These are phyloP conservation scores for Globisporangium nunn DNA, from an alignment of 352 stramenopile species.

Conservation along the genomic window DNA sequence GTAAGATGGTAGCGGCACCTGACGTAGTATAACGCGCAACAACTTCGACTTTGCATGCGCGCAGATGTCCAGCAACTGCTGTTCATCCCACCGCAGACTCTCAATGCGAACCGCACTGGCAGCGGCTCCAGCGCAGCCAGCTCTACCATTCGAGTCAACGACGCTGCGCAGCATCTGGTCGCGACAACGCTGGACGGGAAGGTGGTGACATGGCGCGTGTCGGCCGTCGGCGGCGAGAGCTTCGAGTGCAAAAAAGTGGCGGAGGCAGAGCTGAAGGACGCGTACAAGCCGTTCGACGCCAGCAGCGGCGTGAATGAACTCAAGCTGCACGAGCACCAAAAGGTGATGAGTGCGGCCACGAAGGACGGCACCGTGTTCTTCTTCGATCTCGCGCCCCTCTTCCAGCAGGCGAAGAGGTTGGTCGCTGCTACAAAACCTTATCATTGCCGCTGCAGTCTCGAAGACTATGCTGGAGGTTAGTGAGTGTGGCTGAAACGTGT, in stretches of 20 bases:
- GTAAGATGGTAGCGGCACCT: no score
- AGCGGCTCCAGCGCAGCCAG: conserved; percentile 18
- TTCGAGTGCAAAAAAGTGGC: conserved; percentile 48
- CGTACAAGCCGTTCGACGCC: conserved; percentile 46
- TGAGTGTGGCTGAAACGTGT: background rate
- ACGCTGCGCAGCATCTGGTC: conserved; percentile 24
- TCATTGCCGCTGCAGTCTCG: background rate
- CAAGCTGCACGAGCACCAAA: conserved; percentile 53
- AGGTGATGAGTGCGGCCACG: conserved; percentile 39
- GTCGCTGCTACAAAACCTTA: no score
- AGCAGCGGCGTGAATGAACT: conserved; percentile 53
- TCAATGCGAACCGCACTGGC: conserved; percentile 24
- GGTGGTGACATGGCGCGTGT: conserved; percentile 49
- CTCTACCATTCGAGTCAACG: conserved; percentile 7
- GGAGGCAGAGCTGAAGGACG: conserved; percentile 55
- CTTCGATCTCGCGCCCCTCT: conserved; percentile 47
- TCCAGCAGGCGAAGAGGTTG: conserved; percentile 48
- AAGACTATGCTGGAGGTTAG: background rate
- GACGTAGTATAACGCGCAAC: no score
- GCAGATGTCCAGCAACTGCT: conserved; percentile 64
- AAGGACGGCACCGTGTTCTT: conserved; percentile 70
- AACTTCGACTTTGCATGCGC: background rate
- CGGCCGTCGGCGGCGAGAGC: conserved; percentile 19
- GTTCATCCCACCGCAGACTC: conserved; percentile 40
- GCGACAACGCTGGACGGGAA: conserved; percentile 51